phyloP scores from a whole-genome alignment of 2,329 filamentous ascomycete genomes.

The Trichoderma sp. region DNA sequence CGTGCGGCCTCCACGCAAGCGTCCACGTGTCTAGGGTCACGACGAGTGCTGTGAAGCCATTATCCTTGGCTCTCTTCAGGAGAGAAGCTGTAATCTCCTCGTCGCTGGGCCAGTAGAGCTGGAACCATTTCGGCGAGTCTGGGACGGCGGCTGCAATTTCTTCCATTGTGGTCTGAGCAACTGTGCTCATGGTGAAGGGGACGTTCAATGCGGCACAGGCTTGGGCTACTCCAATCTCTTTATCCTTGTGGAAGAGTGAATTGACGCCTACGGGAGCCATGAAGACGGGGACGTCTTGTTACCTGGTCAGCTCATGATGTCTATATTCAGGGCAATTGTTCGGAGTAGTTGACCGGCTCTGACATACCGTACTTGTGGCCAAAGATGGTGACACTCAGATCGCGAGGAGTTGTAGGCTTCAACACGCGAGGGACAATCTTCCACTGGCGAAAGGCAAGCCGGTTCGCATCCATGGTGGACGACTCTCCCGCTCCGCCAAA shows the following conservation, averaged over 20 bases:
- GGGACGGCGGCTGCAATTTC: slow-evolving; percentile 63
- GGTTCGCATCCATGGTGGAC: slow-evolving; percentile 63
- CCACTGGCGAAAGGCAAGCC: slow-evolving; percentile 57
- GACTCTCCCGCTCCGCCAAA: slow-evolving; percentile 64
- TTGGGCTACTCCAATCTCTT: slow-evolving; percentile 64
- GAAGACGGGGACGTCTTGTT: slow-evolving; percentile 47
- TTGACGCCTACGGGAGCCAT: slow-evolving; percentile 73
- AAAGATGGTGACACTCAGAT: slow-evolving; percentile 57
- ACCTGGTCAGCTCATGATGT: neutral
- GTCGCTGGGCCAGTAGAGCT: slow-evolving; percentile 72
- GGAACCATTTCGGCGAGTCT: slow-evolving; percentile 66
- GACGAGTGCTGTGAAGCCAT: slow-evolving; percentile 66
- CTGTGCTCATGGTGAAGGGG: slow-evolving; percentile 69
- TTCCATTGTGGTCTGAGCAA: slow-evolving; percentile 64
- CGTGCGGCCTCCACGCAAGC: slow-evolving; percentile 68
- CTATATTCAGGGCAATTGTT: neutral
- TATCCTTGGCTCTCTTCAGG: slow-evolving; percentile 60
- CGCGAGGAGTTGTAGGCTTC: slow-evolving; percentile 46
- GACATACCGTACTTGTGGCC: slow-evolving; percentile 49
- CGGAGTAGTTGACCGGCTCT: neutral
- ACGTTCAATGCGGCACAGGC: slow-evolving; percentile 63
- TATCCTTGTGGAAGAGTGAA: slow-evolving; percentile 65
- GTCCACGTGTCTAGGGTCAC: slow-evolving; percentile 74
- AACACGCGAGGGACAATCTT: slow-evolving; percentile 58
- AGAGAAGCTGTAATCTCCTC: slow-evolving; percentile 67